Evolutionary conservation across 1,284 basidiomycete genomes (phyloP).

Genomic region (Singerocomus rubriflavus): DNA sequence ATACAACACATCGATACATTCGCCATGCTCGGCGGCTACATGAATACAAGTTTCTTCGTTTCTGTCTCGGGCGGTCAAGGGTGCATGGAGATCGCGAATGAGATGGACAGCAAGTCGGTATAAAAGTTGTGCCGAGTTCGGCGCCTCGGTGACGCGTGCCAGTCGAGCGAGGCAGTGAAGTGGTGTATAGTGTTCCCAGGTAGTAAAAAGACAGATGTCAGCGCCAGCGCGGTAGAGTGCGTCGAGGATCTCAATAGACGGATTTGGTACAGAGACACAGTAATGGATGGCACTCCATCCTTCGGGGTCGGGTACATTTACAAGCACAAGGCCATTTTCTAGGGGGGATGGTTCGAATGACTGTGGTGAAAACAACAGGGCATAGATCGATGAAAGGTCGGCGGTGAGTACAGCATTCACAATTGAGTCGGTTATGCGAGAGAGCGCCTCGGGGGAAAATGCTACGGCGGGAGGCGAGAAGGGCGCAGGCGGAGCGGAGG

Average conservation of each 20-base stretch:
- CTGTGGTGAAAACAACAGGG: conserved; percentile 51
- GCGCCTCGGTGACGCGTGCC: conserved; percentile 37
- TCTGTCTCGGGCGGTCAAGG: conserved; percentile 66
- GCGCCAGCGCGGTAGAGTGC: conserved; percentile 70
- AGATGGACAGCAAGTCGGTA: conserved; percentile 63
- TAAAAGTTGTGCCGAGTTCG: conserved; percentile 41
- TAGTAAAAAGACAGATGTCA: conserved; percentile 67
- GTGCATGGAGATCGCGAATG: conserved; percentile 61
- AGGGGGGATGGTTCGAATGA: conserved; percentile 42
- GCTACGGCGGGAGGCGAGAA: conserved; percentile 21
- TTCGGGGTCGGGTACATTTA: conserved; percentile 59
- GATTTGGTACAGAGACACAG: conserved; percentile 52
- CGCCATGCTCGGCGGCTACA: conserved; percentile 88
- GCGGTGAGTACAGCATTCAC: conserved; percentile 48
- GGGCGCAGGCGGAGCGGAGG: conserved; percentile 12
- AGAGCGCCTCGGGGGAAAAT: conserved; percentile 39
- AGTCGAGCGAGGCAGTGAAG: conserved; percentile 66
- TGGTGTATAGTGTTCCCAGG: conserved; percentile 58
- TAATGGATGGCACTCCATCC: conserved; percentile 73
- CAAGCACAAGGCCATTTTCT: conserved; percentile 45
- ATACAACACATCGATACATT: conserved; percentile 58
- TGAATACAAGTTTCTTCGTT: conserved; percentile 92
- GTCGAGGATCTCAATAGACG: conserved; percentile 61
- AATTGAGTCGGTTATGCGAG: conserved; percentile 44
- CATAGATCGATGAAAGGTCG: conserved; percentile 50